These are phyloP conservation scores for Lanmaoa pseudosensibilis DNA, from an alignment of 768 basidiomycete genomes.

Conservation along the genomic window DNA sequence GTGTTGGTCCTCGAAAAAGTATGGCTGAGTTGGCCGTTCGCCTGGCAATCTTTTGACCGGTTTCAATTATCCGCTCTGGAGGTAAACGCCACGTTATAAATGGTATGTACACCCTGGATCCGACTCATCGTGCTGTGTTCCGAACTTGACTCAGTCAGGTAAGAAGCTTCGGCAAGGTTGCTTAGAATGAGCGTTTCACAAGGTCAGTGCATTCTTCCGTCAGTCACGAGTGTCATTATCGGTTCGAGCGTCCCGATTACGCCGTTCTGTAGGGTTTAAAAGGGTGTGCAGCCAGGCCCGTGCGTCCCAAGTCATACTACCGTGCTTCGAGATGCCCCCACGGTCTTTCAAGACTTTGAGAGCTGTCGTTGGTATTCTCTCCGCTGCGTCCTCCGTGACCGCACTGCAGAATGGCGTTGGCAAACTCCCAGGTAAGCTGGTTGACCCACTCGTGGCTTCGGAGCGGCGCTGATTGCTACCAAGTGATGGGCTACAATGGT, in stretches of 20 bases:
- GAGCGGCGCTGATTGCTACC: conserved; percentile 5
- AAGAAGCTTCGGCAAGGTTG: neutral
- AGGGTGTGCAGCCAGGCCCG: neutral
- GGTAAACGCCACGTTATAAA: neutral
- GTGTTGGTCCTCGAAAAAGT: too few relatives aligned
- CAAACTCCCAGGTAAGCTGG: conserved; percentile 32
- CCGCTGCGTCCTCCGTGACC: conserved; percentile 6
- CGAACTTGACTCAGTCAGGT: too few relatives aligned
- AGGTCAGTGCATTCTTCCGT: neutral
- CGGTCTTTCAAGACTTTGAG: conserved; percentile 8
- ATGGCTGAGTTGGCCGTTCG: too few relatives aligned
- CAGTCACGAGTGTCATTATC: conserved; percentile 2
- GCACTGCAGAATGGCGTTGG: conserved; percentile 33
- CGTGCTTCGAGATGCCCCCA: conserved; percentile 10
- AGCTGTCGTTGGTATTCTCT: conserved; percentile 13
- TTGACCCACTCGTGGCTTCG: neutral
- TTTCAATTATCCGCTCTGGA: too few relatives aligned
- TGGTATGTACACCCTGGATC: too few relatives aligned
- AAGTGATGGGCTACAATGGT: conserved; percentile 36
- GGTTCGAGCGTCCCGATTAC: conserved; percentile 2
- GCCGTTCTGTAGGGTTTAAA: conserved; percentile 13
- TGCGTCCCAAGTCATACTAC: neutral
- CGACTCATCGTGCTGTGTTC: neutral
- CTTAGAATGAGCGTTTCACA: neutral
- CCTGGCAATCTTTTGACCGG: neutral